These are phyloP conservation scores for Neoboletus brunneissimus DNA, from an alignment of 768 basidiomycete genomes.

Conservation along the genomic window DNA sequence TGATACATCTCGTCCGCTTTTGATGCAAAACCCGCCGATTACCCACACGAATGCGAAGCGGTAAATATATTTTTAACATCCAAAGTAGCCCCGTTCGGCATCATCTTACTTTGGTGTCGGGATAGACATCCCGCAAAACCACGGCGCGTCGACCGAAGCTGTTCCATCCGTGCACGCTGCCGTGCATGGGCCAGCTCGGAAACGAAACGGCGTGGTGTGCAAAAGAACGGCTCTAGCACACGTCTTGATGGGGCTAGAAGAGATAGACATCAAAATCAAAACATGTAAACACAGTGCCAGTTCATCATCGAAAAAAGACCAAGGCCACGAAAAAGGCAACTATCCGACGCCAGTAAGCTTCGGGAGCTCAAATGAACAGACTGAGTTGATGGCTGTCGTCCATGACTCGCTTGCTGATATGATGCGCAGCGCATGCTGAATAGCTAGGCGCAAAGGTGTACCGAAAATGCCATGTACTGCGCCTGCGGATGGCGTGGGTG, in stretches of 20 bases:
- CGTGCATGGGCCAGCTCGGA: neutral
- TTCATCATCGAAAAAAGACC: neutral
- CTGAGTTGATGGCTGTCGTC: neutral
- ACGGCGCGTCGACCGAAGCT: neutral
- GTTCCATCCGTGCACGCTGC: neutral
- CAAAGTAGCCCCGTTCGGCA: neutral
- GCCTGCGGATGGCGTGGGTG: neutral
- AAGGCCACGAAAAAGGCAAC: neutral
- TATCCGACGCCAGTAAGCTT: neutral
- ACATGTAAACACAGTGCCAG: neutral
- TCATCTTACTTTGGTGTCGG: neutral
- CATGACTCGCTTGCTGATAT: neutral
- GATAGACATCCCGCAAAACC: neutral
- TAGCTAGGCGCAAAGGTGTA: neutral
- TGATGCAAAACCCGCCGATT: neutral
- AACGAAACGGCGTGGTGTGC: neutral
- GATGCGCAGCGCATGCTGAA: neutral
- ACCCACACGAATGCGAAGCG: neutral
- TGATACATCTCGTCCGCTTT: neutral
- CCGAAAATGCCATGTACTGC: neutral
- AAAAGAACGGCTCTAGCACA: neutral
- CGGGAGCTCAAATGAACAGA: neutral
- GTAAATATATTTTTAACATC: neutral
- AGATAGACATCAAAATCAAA: neutral
- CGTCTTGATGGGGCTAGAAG: constrained; percentile 4